Evolutionary conservation across 2,329 filamentous ascomycete genomes (phyloP), one percentile per base, ranked within the genome.

Genomic region (Dothistroma septosporum): DNA sequence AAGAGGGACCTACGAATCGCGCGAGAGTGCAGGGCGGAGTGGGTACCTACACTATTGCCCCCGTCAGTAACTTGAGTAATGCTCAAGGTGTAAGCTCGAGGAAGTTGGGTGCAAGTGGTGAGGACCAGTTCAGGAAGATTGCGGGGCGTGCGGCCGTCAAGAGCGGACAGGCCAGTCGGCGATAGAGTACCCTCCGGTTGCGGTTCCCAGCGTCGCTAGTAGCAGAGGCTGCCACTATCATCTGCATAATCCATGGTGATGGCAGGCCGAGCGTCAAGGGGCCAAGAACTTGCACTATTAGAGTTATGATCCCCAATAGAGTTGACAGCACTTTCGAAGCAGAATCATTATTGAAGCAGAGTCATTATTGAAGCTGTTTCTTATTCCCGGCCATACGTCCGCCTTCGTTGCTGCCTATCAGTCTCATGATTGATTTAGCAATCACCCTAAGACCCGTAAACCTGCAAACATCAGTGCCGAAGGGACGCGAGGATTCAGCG

Each of bases 31-130:
- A 87, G 64, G 79, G 79, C 52, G 82, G 80, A n/a, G 78, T 83
- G 37, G 82, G 82, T 53, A 85, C 81, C 22, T 88, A 87, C 71
- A 85, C 80, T 5, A 80, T 87, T 65, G 85, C 84, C 53, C 85
- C 85, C n/a, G 82, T 81, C 70, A 84, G 80, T 71, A 84, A 80
- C 49, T 55, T 74, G 54, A 71, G 69, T 47, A 72, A 72, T 61
- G 68, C 66, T 47, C 65, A 66, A 44, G 67, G 67, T 14, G 66
- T 69, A n/a, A 65, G 63, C 32, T 59, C 58, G 46, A 59, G 69
- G 24, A 69, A 68, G 53, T 58, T 67, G 57, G 71, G 72, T 2
- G 64, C 66, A 46, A 67, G 65, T 57, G 69, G 69, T 11, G 70
- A 73, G 53, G 71, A 72, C 54, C 63, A 70, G 11, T 70, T 78